Evolutionary conservation across 129 eudicot species (phyloP).

Genomic region (Daucus carota): DNA sequence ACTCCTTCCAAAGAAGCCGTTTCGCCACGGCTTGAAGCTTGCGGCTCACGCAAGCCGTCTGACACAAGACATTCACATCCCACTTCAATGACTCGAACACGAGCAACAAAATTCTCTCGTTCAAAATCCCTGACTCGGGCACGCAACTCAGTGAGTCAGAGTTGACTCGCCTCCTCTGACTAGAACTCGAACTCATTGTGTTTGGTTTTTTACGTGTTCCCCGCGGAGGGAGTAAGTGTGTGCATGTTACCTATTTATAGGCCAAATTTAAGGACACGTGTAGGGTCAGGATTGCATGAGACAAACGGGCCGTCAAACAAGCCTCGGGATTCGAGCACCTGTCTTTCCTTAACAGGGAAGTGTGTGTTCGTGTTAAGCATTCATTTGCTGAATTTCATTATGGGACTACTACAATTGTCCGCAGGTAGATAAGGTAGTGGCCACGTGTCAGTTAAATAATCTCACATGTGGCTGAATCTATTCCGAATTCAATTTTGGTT

Average conservation of each 20-base stretch:
- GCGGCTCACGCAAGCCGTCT: conserved; percentile 46
- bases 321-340: conserved; percentile 15
- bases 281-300: neutral
- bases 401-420: neutral
- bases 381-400: neutral
- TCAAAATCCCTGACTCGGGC: conserved; percentile 28
- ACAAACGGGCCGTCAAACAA: neutral
- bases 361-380: conserved; percentile 12
- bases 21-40: conserved; percentile 63
- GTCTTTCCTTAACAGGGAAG: conserved; percentile 11
- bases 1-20: conserved; percentile 69
- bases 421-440: conserved; percentile 1
- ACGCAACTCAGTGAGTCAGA: conserved; percentile 13
- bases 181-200: conserved; percentile 32
- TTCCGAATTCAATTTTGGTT: no score
- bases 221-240: neutral
- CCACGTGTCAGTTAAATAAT: neutral
- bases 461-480: neutral
- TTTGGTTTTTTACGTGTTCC: neutral
- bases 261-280: conserved; percentile 14
- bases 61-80: conserved; percentile 60
- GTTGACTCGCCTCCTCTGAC: conserved; percentile 28
- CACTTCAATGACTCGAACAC: conserved; percentile 60
- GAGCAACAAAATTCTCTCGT: conserved; percentile 52
- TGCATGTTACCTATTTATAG: conserved; percentile 4